Evolutionary conservation across 2,329 filamentous ascomycete genomes (phyloP).

Genomic region (Talaromyces sp.): DNA sequence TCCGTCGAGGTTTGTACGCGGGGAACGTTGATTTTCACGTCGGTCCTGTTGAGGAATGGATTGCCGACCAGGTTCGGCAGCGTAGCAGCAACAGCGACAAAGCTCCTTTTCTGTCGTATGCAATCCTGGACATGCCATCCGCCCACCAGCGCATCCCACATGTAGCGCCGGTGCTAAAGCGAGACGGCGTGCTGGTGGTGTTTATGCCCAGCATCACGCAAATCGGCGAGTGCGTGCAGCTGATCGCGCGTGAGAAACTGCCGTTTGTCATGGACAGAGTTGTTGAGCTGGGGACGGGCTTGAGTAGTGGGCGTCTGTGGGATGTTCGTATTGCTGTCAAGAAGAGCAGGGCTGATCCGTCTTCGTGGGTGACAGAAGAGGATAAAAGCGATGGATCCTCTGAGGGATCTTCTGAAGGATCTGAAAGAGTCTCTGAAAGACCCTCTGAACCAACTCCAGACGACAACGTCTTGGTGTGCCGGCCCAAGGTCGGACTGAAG

Average conservation of each 20-base stretch:
- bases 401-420: background rate
- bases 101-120: constrained; percentile 63
- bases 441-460: constrained; percentile 4
- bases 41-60: constrained; percentile 59
- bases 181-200: constrained; percentile 60
- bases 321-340: constrained; percentile 38
- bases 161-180: constrained; percentile 50
- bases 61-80: constrained; percentile 45
- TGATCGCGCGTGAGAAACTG: constrained; percentile 49
- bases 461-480: constrained; percentile 43
- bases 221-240: constrained; percentile 58
- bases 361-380: constrained; percentile 15
- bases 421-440: background rate
- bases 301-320: constrained; percentile 43
- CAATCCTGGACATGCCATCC: constrained; percentile 67
- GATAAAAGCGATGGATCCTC: background rate
- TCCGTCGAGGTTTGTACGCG: constrained; percentile 64
- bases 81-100: background rate
- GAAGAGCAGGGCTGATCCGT: constrained; percentile 29
- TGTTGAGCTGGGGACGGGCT: constrained; percentile 40
- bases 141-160: constrained; percentile 47
- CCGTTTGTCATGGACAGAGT: constrained; percentile 45
- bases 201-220: constrained; percentile 77
- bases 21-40: constrained; percentile 69
- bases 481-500: constrained; percentile 45